These are phyloP conservation scores for Prunus yedoensis DNA, from an alignment of 331 rosid genomes.

Conservation along the genomic window DNA sequence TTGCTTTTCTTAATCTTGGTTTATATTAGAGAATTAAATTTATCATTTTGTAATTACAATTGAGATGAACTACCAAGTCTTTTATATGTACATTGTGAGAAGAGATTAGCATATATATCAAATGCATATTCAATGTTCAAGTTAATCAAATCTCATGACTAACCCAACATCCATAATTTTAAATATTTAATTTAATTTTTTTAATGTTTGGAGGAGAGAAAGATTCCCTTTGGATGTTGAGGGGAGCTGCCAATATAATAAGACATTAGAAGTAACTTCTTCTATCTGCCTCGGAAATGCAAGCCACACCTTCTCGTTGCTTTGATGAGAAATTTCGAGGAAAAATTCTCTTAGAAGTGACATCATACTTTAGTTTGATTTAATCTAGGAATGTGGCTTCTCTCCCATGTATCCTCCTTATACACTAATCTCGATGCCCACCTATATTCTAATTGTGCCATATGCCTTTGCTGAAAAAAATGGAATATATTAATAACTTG, in stretches of 20 bases:
- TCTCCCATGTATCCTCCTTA: conserved; percentile 1
- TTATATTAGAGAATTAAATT: conserved; percentile 18
- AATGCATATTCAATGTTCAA: conserved; percentile 12
- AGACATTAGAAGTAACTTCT: conserved; percentile 18
- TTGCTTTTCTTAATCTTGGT: not conserved
- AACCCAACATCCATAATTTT: not conserved
- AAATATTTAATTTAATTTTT: not conserved
- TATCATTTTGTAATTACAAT: conserved; percentile 46
- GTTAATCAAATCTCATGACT: conserved; percentile 12
- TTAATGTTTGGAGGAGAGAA: conserved; percentile 4
- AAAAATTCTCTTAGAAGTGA: conserved; percentile 18
- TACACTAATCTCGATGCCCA: conserved; percentile 8
- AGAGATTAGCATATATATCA: conserved; percentile 20
- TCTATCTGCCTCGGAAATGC: conserved; percentile 49
- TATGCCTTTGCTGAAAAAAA: too few relatives aligned
- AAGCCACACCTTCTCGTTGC: conserved; percentile 44
- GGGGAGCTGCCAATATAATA: conserved; percentile 26
- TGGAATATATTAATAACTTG: too few relatives aligned
- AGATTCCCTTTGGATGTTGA: conserved; percentile 37
- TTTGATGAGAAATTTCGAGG: conserved; percentile 21
- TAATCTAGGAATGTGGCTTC: conserved; percentile 18
- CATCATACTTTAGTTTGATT: conserved; percentile 7
- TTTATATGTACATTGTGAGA: conserved; percentile 25
- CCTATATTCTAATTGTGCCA: not conserved
- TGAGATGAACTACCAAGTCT: conserved; percentile 31